Evolutionary conservation across 371 early-diverging fungal species (phyloP), one percentile per base, ranked within the genome.

Genomic region (Rhizopus arrhizus): DNA sequence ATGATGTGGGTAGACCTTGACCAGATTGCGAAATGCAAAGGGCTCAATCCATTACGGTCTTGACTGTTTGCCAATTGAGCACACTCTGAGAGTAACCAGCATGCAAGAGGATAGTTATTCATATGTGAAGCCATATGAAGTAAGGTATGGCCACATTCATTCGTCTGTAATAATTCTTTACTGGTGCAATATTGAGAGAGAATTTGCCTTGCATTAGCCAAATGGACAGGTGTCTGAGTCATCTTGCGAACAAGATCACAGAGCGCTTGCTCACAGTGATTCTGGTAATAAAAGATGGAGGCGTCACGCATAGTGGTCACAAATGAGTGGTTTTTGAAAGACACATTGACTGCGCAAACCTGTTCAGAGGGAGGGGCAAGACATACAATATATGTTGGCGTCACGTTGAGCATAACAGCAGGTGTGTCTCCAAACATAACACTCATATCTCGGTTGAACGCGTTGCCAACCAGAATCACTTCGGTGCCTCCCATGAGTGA

Each of bases 401-500:
- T 11, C 10, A 53, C 28, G 2, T 33, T 16, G 31, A 53, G 53
- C 5, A 36, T 6, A 16, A 53, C 12, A 6, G 53, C 53, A n/a
- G 8, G 16, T 33, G 9, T 5, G 38, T 9, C 56, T 28, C 81
- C 83, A 65, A 81, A 83, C 56, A 78, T 61, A 13, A 75, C 71
- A 0, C 72, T 74, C 43, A 81, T 42, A 8, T 75, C 83, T 28
- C 72, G 65, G 56, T 81, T 77, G 69, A 92, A 90, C 45, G 86
- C 85, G n/a, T 74, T 73, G 3, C 93, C 93, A 1, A 87, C 61
- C 32, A 93, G 70, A 13, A 89, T 89, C 5, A 92, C 77, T 47
- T 87, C 88, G 12, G 85, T 74, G 3, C 92, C 91, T 35, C 93
- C 93, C 52, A 81, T 80, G 50, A 85, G 73, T 0, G 92, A 89